phyloP scores from a whole-genome alignment of 345 rosid genomes.

The Lepidium sativum region DNA sequence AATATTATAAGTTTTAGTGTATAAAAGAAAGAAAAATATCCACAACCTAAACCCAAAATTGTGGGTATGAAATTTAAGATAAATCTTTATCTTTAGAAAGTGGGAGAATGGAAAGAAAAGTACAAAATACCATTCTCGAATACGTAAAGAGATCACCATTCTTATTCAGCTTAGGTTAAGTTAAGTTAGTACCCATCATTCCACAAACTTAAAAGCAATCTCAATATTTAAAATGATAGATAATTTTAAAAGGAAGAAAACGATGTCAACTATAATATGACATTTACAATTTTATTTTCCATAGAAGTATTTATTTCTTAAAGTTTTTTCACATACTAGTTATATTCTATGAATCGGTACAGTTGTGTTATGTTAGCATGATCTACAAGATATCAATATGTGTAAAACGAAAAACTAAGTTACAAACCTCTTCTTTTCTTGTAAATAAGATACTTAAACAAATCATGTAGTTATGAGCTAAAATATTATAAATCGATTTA shows the following conservation, averaged over 20 bases:
- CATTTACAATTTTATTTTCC: background rate
- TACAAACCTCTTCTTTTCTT: background rate
- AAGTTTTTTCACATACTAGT: background rate
- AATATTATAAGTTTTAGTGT: too few species aligned
- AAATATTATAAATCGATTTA: background rate
- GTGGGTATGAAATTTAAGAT: background rate
- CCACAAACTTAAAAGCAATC: slow-evolving; percentile 29
- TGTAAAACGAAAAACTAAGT: background rate
- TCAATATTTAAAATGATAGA: background rate
- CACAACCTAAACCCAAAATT: background rate
- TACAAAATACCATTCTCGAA: slow-evolving; percentile 35
- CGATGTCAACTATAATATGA: background rate
- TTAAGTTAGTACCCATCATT: slow-evolving; percentile 28
- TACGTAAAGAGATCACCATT: slow-evolving; percentile 23
- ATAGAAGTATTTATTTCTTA: background rate
- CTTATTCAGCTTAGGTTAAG: slow-evolving; percentile 2
- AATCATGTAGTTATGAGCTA: background rate
- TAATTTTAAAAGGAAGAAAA: background rate
- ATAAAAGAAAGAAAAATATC: too few species aligned
- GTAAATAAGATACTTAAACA: background rate
- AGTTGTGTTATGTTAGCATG: too few species aligned
- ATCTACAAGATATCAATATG: background rate
- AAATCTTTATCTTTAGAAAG: slow-evolving; percentile 21
- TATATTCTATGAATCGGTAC: background rate
- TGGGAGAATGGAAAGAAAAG: slow-evolving; percentile 13